phyloP scores from a whole-genome alignment of 768 basidiomycete genomes.

The Sarcodon aspratus region DNA sequence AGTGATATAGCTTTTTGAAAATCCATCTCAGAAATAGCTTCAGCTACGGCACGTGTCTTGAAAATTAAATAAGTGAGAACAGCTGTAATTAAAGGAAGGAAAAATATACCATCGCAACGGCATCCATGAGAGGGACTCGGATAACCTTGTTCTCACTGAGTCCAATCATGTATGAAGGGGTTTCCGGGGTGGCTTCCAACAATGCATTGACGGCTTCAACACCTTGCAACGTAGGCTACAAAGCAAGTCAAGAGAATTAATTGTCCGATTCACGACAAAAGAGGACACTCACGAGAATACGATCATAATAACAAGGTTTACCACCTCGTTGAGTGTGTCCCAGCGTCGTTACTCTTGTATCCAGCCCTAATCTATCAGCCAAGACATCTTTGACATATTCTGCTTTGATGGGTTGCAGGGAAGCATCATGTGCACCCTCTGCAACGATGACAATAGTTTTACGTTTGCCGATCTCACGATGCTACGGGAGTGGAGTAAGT shows the following conservation, averaged over 20 bases:
- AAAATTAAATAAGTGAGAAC: constrained; percentile 3
- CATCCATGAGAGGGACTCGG: constrained; percentile 84
- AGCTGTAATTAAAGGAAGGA: background rate
- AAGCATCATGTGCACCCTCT: constrained; percentile 84
- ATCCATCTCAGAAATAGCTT: constrained; percentile 72
- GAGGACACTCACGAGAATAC: constrained; percentile 54
- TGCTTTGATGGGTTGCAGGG: constrained; percentile 86
- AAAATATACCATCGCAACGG: constrained; percentile 66
- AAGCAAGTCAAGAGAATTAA: constrained; percentile 1
- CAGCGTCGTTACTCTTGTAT: constrained; percentile 92
- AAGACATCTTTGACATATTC: constrained; percentile 88
- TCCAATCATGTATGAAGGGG: constrained; percentile 97
- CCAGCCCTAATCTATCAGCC: constrained; percentile 76
- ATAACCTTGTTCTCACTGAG: constrained; percentile 92
- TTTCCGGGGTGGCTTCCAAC: constrained; percentile 74
- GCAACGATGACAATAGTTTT: constrained; percentile 98
- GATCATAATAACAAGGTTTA: constrained; percentile 84
- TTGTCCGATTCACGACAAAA: background rate
- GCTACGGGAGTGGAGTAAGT: constrained; percentile 32
- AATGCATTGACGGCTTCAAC: constrained; percentile 87
- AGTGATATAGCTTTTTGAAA: constrained; percentile 81
- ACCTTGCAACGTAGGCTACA: constrained; percentile 90
- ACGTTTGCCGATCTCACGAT: constrained; percentile 85
- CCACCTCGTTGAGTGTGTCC: constrained; percentile 97
- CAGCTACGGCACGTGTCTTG: constrained; percentile 79